Base-by-base conservation (phyloP, 805 yeast species). In the Kuraishia floccosa region DNA sequence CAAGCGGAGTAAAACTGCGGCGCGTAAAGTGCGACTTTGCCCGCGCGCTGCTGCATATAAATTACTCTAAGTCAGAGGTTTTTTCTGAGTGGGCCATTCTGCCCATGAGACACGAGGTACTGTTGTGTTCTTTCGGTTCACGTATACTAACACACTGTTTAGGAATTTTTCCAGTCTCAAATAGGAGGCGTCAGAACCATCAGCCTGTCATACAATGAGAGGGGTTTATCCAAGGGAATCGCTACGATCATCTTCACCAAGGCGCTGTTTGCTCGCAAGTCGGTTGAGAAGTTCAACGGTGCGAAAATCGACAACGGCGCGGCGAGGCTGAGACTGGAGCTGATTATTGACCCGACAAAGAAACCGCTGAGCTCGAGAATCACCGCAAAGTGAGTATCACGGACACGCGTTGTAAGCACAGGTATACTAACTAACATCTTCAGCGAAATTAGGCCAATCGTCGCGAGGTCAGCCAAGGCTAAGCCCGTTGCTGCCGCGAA, bases 291-390 rank as follows among this genome's bases (percentile, higher is more conserved):
- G 48, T 89, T 79, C 64, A 82, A 89, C 56, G 89, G 91, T 49
- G 89, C 94, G 27, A 87, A 95, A 49, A 82, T 91, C 46, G 98
- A 91, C 52, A 77, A 77, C 33, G 96, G 96, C 38, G 68, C 76
- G 37, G 56, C 72, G 42, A 79, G 67, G 54, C 71, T 91, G 66
- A 80, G 70, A 56, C 60, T 72, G 32, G 96, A 86, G 58, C 64
- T 91, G 49, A 72, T 89, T 42, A 67, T 85, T 47, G 96, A 87
- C 52, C 94, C 96, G 43, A 63, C 76, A 42, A 72, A 70, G 56
- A 76, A 68, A 57, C 78, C 86, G 19, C 69, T 85, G 46, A 65
- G 84, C 31, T 64, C 81, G 12, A 77, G 95, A 67, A 78, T 85
- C 39, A 54, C 62, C 26, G 73, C 76, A 43, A 73, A 65, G 51